These are phyloP conservation scores for Pezizomycotina sp. DNA, from an alignment of 2,329 filamentous ascomycete species.

Conservation along the genomic window DNA sequence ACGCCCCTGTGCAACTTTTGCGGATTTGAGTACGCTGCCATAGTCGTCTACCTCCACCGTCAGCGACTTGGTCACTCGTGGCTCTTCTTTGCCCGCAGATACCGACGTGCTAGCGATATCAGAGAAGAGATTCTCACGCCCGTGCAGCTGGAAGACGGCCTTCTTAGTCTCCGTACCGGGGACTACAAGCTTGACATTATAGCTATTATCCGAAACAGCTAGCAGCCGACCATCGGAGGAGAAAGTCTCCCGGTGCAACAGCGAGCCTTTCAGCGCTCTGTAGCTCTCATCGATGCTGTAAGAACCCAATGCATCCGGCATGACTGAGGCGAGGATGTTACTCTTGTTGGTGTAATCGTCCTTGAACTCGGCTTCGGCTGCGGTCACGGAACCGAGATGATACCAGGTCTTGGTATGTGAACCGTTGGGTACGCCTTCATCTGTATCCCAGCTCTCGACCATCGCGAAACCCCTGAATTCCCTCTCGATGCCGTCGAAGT, in stretches of 20 bases:
- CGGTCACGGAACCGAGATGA: background rate
- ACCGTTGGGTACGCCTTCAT: background rate
- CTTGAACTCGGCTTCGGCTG: too few species aligned
- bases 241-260: too few species aligned
- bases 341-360: too few species aligned
- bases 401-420: background rate
- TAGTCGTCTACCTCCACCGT: background rate
- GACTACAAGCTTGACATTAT: background rate
- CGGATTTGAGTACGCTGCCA: background rate
- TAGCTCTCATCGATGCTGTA: too few species aligned
- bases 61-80: background rate
- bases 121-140: background rate
- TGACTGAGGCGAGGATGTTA: too few species aligned
- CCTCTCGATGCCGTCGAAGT: slow-evolving; percentile 13
- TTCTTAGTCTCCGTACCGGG: background rate
- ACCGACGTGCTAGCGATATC: background rate
- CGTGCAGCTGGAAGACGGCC: background rate
- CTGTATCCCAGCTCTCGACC: slow-evolving; percentile 11
- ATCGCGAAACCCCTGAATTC: slow-evolving; percentile 19
- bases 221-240: too few species aligned
- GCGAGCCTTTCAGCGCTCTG: too few species aligned
- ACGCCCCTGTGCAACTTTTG: background rate
- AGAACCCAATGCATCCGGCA: too few species aligned
- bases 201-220: background rate
- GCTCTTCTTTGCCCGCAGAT: background rate